Conservation (phyloP, 495 filamentous ascomycete species). For the Penicillium goetzii region DNA sequence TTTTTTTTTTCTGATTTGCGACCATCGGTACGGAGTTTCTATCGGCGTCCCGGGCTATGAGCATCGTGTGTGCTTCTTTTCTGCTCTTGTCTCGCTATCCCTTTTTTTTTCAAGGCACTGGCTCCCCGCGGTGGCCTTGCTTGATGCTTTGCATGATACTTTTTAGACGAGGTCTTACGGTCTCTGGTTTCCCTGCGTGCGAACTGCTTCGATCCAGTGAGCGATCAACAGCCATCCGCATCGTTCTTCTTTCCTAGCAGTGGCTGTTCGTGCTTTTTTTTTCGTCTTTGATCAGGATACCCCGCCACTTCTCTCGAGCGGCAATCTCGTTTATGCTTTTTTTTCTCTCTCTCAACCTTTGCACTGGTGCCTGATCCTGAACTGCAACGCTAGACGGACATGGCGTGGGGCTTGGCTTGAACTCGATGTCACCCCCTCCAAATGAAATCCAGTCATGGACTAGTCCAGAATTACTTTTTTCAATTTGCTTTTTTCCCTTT, state of each 20-base stretch:
- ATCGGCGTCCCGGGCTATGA: slow-evolving; percentile 5
- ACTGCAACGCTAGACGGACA: slow-evolving; percentile 11
- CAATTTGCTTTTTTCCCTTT: slow-evolving; percentile 1
- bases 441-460: slow-evolving; percentile 9
- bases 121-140: background rate
- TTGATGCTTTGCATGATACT: background rate
- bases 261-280: slow-evolving; percentile 14
- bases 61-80: slow-evolving; percentile 12
- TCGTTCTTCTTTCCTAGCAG: slow-evolving; percentile 1
- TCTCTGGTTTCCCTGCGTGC: slow-evolving; percentile 9
- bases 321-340: slow-evolving; percentile 29
- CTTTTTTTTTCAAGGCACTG: slow-evolving; percentile 15
- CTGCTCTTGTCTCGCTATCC: slow-evolving; percentile 9
- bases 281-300: slow-evolving; percentile 40
- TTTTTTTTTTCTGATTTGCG: slow-evolving; percentile 19
- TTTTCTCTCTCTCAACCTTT: slow-evolving; percentile 6
- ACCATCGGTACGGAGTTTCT: slow-evolving; percentile 37
- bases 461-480: background rate
- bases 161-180: slow-evolving; percentile 5
- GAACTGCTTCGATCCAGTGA: background rate
- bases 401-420: background rate
- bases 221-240: background rate
- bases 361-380: slow-evolving; percentile 25
- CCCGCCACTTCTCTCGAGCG: slow-evolving; percentile 37
- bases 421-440: background rate